Evolutionary conservation across 139 green algal genomes (phyloP).

Genomic region (Nannochloris sp.): DNA sequence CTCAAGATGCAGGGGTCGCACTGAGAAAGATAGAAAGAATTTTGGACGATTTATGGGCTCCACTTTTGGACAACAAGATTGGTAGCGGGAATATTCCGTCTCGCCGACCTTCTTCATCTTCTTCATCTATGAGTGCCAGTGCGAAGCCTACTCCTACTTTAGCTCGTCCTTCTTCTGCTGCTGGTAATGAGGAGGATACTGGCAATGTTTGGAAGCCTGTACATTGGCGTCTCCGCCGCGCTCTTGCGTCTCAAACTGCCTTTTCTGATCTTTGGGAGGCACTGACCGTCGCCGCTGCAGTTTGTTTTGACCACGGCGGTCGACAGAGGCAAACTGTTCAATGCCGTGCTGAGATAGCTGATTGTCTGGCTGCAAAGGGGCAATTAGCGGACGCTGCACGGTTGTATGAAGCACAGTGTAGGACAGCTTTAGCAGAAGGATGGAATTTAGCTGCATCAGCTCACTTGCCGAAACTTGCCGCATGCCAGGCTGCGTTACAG

Average conservation of each 20-base stretch:
- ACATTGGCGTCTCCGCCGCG: conserved; percentile 42
- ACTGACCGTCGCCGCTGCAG: conserved; percentile 28
- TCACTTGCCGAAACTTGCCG: conserved; percentile 36
- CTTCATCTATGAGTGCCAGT: no score
- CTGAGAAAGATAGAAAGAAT: no score
- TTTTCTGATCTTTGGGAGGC: conserved; percentile 38
- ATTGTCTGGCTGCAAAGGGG: conserved; percentile 21
- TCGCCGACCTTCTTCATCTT: no score
- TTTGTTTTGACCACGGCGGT: conserved; percentile 30
- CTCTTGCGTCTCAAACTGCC: conserved; percentile 13
- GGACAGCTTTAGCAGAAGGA: conserved; percentile 29
- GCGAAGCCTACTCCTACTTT: no score
- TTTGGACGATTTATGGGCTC: no score
- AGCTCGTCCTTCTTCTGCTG: no score
- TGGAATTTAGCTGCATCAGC: conserved; percentile 32
- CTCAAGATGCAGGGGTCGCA: no score
- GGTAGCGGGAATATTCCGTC: no score
- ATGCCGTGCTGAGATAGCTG: conserved; percentile 40
- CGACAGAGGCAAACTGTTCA: conserved; percentile 26
- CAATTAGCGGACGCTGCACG: not conserved
- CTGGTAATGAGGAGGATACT: not conserved
- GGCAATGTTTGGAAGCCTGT: not conserved
- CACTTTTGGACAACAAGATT: no score
- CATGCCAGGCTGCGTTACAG: conserved; percentile 19
- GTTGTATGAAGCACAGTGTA: conserved; percentile 21